Evolutionary conservation across 1,284 basidiomycete species (phyloP), one percentile per base, ranked within the genome.

Genomic region (Ceratobasidium papillatum): DNA sequence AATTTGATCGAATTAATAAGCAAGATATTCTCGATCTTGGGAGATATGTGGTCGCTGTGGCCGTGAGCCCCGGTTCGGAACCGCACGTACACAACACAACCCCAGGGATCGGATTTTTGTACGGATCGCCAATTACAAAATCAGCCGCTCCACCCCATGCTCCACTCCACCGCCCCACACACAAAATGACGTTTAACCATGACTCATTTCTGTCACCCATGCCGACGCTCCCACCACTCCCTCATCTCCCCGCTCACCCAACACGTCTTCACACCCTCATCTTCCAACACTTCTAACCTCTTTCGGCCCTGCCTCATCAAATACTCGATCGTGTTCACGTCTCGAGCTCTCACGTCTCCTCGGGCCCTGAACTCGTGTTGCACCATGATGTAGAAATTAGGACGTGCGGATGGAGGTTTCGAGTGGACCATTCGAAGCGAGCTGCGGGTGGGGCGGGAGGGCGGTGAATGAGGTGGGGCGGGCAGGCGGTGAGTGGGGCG

Each of bases 311-410:
- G 87, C 56, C 93, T 86, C 30, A 94, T 79, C 47, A 93, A 83
- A 80, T 93, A 89, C 78, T 94, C 92, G 54, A 94, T 87, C 11
- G 87, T 86, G 75, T 85, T 85, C 75, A 93, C 84, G 75, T 92
- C 86, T 41, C 90, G 87, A 3, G 89, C 84, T 4, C 88, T 87
- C n/a, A 92, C 84, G 0, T 83, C 83, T 2, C 84, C 79, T 0
- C 90, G 89, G 3, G 83, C 84, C 79, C 84, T 90, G 81, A 94
- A 94, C 19, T 84, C 86, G 80, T 91, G 89, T 74, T 88, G 90
- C 30, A 91, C 84, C 78, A 88, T 88, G 54, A 91, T 85, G 25
- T 83, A 83, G 82, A 93, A 94, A 78, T 89, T 92, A 30, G 85
- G 83, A 61, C 86, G 90, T 0, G 87, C 83, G 7, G 81, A 76